phyloP scores from a whole-genome alignment of 2,329 filamentous ascomycete genomes.

The Aspergillus awamori region DNA sequence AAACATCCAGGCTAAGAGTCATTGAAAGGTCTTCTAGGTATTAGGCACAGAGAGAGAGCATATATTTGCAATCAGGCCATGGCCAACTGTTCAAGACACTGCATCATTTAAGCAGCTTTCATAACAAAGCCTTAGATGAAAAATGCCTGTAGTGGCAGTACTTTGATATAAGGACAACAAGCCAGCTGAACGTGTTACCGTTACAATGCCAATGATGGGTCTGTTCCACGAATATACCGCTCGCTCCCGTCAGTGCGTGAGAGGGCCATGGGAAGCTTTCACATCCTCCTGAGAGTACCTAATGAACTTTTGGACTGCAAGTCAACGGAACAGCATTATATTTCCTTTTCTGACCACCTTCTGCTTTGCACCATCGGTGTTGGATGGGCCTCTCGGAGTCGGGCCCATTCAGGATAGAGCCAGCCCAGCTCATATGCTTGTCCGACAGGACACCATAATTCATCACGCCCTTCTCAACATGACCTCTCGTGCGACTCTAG shows the following conservation, averaged over 20 bases:
- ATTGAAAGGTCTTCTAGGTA: background rate
- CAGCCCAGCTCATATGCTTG: background rate
- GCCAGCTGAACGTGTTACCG: conserved; percentile 4
- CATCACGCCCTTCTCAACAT: background rate
- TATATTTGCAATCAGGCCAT: background rate
- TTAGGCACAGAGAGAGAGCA: background rate
- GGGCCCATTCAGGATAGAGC: background rate
- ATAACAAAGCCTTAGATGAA: background rate
- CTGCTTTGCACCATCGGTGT: background rate
- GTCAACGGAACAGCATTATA: background rate
- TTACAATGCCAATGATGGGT: conserved; percentile 5
- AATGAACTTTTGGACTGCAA: background rate
- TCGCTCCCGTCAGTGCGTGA: background rate
- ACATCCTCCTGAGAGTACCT: background rate
- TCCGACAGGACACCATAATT: background rate
- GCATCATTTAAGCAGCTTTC: background rate
- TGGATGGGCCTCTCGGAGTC: background rate
- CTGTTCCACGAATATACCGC: background rate
- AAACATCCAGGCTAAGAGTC: background rate
- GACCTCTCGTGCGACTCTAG: background rate
- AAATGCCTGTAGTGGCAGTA: background rate
- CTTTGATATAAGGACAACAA: background rate
- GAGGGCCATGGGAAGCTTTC: background rate
- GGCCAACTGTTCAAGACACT: background rate
- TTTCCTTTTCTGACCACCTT: background rate